Percentiles rank a stretch among this genome's conserved stretches.
These are phyloP conservation scores for Barbatosphaeria neglecta DNA, from an alignment of 495 filamentous ascomycete genomes.

Conservation along the genomic window DNA sequence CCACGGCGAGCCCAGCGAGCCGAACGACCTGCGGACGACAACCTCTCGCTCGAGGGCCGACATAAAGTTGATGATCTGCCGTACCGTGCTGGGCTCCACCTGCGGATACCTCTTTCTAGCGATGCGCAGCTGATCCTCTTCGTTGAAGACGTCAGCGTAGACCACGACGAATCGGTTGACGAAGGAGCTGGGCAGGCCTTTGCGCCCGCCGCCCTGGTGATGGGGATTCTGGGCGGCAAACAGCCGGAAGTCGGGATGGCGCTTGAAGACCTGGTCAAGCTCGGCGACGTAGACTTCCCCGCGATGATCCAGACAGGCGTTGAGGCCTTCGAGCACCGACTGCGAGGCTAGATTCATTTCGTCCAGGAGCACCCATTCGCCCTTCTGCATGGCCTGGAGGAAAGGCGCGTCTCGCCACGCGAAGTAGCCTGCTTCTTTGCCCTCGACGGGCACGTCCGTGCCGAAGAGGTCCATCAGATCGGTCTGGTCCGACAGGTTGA, in stretches of 20 bases:
- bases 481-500: constrained; percentile 96
- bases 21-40: constrained; percentile 52
- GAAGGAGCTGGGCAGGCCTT: constrained; percentile 90
- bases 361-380: constrained; percentile 91
- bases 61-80: constrained; percentile 68
- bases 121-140: constrained; percentile 71
- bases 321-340: constrained; percentile 91
- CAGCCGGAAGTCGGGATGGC: constrained; percentile 77
- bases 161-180: constrained; percentile 98
- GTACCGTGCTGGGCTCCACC: constrained; percentile 41
- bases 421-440: constrained; percentile 75
- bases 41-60: constrained; percentile 61
- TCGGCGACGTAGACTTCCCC: constrained; percentile 94
- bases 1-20: constrained; percentile 80
- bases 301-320: constrained; percentile 93
- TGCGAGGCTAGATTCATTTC: constrained; percentile 99
- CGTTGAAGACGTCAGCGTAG: constrained; percentile 78
- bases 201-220: constrained; percentile 90
- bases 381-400: constrained; percentile 86
- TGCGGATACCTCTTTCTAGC: constrained; percentile 63
- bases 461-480: constrained; percentile 96
- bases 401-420: constrained; percentile 94
- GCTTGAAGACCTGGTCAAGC: constrained; percentile 81
- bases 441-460: constrained; percentile 90
- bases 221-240: constrained; percentile 98